Evolutionary conservation across 306 rosid species (phyloP).

Genomic region (Sphenostylis stenocarpa): DNA sequence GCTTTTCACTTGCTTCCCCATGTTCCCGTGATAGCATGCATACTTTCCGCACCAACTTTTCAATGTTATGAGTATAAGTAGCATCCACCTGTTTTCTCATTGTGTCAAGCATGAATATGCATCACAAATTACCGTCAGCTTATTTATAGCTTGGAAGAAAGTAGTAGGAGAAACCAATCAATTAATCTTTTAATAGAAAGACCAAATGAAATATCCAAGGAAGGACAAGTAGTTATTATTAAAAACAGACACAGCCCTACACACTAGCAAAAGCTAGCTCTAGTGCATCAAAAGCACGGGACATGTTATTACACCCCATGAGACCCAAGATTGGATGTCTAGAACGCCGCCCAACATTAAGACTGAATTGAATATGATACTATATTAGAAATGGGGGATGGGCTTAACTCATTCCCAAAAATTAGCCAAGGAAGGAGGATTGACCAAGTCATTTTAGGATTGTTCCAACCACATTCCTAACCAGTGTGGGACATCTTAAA

Average conservation of each 20-base stretch:
- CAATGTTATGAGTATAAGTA: slow-evolving; percentile 79
- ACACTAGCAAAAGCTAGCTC: neutral
- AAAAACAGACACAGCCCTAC: neutral
- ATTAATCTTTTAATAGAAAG: neutral
- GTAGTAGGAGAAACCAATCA: neutral
- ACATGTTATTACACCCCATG: neutral
- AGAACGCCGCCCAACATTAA: neutral
- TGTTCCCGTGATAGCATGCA: slow-evolving; percentile 61
- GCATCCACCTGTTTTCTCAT: slow-evolving; percentile 65
- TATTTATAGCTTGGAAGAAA: neutral
- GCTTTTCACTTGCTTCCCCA: slow-evolving; percentile 58
- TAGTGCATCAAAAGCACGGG: neutral
- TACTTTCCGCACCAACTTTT: slow-evolving; percentile 74
- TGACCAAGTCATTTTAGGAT: neutral
- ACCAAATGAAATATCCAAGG: neutral
- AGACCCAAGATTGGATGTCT: neutral
- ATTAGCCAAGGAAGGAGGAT: neutral
- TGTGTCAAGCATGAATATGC: slow-evolving; percentile 25
- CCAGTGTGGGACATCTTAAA: neutral
- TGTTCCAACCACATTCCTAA: neutral
- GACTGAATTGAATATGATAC: neutral
- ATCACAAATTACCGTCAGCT: neutral
- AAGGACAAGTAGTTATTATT: neutral
- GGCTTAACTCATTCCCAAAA: neutral
- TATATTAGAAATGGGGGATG: neutral